Evolutionary conservation across 2,329 filamentous ascomycete genomes (phyloP), one percentile per base, ranked within the genome.

Genomic region (Xylaria sp.): DNA sequence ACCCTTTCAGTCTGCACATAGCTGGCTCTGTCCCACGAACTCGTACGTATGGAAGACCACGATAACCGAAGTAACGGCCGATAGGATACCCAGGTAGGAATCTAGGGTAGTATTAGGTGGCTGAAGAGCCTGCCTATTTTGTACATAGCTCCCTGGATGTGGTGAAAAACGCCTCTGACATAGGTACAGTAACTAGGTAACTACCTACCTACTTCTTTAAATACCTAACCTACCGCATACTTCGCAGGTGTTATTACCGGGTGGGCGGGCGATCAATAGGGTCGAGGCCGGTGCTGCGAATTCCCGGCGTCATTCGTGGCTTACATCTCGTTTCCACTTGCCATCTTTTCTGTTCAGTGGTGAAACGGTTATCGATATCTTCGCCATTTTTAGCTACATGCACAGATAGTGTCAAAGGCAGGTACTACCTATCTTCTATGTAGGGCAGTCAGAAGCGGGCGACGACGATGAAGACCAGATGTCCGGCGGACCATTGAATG

Each of bases 241-340:
- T 51, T 24, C 12, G 8, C 21, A 51, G n/a, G 11, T 30, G 21
- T 24, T 30, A 1, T 51, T 51, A 30, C 21, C 30, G 21, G 48
- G 14, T 30, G 27, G 30, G 27, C 51, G 30, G 51, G 6, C 30
- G 65, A 68, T 68, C 60, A 24, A 32, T 54, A 24, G 55, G 55
- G 50, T 57, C 36, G 34, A 51, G 32, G 19, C 59, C 67, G 59
- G 60, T 39, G 53, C 55, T 67, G 32, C 45, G 42, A 64, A 60
- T 60, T 61, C 45, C 61, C 51, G 45, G 64, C 67, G 39, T 58
- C 47, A 47, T 51, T 36, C 32, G 50, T 57, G 61, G 51, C 57
- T 12, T 59, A 55, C 53, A 47, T 39, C 59, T 70, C 66, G 69
- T 68, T 61, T 65, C 56, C 60, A 67, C 67, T 64, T 70, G 53